These are phyloP conservation scores for Coriolopsis trogii DNA, from an alignment of 1,284 basidiomycete species.

Conservation along the genomic window DNA sequence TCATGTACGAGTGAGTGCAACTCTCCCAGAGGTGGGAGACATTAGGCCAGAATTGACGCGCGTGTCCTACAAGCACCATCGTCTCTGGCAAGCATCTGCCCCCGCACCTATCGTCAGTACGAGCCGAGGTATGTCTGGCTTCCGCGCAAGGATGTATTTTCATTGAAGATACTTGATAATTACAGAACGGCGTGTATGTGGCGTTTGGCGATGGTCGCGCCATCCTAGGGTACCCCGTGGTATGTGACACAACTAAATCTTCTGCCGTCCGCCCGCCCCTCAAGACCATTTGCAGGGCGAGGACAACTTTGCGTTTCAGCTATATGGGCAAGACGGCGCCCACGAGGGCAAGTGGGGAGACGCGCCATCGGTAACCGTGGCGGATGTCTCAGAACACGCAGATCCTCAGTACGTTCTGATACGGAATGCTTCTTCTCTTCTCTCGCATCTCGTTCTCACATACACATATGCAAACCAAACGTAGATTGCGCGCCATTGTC, in stretches of 20 bases:
- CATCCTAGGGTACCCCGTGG: slow-evolving; percentile 42
- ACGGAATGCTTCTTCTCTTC: neutral
- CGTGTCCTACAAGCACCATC: slow-evolving; percentile 39
- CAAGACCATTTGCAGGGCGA: slow-evolving; percentile 9
- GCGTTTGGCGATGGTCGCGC: slow-evolving; percentile 46
- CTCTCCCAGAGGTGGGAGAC: no score
- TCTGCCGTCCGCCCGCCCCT: neutral
- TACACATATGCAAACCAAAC: neutral
- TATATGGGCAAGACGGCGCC: slow-evolving; percentile 19
- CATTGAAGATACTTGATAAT: neutral
- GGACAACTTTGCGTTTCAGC: slow-evolving; percentile 21
- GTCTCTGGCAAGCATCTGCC: slow-evolving; percentile 45
- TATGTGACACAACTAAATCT: slow-evolving; percentile 19
- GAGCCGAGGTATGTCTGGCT: slow-evolving; percentile 29
- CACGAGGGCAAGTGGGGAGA: slow-evolving; percentile 20
- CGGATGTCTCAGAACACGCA: slow-evolving; percentile 15
- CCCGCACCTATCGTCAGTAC: slow-evolving; percentile 31
- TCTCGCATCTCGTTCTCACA: neutral
- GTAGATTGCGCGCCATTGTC: slow-evolving; percentile 44
- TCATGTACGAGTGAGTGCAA: slow-evolving; percentile 50
- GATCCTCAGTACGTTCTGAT: slow-evolving; percentile 41
- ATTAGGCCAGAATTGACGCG: no score
- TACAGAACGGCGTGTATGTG: slow-evolving; percentile 41
- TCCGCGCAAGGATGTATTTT: slow-evolving; percentile 1
- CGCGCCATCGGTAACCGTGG: slow-evolving; percentile 7